phyloP scores from a whole-genome alignment of 2,329 filamentous ascomycete genomes.

The Alternaria sp. region DNA sequence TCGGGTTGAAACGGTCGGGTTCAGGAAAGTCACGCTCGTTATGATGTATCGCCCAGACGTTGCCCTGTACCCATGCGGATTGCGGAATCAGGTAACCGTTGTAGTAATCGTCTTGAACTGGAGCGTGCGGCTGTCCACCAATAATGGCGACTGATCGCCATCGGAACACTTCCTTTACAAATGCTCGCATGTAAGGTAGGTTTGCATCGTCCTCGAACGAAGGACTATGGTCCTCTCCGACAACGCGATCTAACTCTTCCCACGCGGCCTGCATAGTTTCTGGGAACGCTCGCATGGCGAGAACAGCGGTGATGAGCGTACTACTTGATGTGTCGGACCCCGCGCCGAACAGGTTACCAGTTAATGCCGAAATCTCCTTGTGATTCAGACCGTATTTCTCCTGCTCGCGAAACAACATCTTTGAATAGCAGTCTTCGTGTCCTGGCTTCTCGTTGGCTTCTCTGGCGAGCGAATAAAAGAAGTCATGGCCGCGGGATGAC shows the following conservation, averaged over 20 bases:
- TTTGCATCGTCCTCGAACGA: constrained; percentile 38
- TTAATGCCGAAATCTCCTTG: constrained; percentile 40
- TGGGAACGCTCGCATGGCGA: constrained; percentile 45
- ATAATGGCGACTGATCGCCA: constrained; percentile 46
- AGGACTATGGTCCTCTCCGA: constrained; percentile 43
- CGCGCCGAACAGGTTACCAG: constrained; percentile 42
- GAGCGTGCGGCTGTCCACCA: constrained; percentile 46
- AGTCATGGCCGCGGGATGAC: constrained; percentile 40
- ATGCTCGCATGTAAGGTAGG: constrained; percentile 49
- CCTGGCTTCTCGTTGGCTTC: constrained; percentile 40
- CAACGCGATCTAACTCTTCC: constrained; percentile 43
- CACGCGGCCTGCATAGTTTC: constrained; percentile 37
- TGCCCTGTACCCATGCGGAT: constrained; percentile 48
- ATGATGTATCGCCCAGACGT: constrained; percentile 52
- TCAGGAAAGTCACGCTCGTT: constrained; percentile 47
- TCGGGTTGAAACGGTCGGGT: constrained; percentile 47
- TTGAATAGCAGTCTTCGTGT: constrained; percentile 43
- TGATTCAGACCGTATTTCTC: constrained; percentile 36
- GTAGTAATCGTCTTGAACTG: constrained; percentile 44
- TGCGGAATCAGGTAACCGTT: constrained; percentile 50
- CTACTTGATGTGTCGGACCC: constrained; percentile 44
- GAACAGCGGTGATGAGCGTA: constrained; percentile 42
- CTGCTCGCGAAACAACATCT: constrained; percentile 51
- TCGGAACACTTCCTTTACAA: constrained; percentile 45
- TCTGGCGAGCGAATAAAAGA: constrained; percentile 42